These are phyloP conservation scores for Wickerhamomyces kurtzmanii DNA, from an alignment of 805 yeast genomes.

Conservation along the genomic window DNA sequence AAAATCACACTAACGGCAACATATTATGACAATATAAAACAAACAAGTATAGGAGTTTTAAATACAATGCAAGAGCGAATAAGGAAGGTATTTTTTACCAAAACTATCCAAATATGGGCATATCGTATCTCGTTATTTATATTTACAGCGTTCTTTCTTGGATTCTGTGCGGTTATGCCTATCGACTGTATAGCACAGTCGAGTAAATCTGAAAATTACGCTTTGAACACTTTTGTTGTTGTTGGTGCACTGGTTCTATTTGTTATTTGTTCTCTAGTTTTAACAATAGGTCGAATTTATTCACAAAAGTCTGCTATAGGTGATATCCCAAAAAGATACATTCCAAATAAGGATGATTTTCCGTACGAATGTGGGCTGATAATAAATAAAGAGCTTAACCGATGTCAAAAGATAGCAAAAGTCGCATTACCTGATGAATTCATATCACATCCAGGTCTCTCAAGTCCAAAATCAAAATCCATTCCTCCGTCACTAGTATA, in stretches of 20 bases:
- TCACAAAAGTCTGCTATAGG: constrained; percentile 47
- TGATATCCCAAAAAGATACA: constrained; percentile 72
- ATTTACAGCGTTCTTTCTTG: constrained; percentile 33
- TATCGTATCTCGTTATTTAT: constrained; percentile 34
- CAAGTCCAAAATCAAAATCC: constrained; percentile 26
- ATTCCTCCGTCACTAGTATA: constrained; percentile 29
- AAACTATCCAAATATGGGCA: constrained; percentile 24
- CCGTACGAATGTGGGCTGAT: constrained; percentile 33
- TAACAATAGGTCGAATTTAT: constrained; percentile 52
- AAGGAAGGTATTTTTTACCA: too few species aligned
- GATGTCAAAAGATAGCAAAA: constrained; percentile 30
- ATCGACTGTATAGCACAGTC: constrained; percentile 66
- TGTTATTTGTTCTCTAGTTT: constrained; percentile 34
- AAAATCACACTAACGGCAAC: neutral
- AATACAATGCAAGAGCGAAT: too few species aligned
- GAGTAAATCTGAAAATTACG: constrained; percentile 44
- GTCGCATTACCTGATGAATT: constrained; percentile 24
- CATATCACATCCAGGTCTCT: constrained; percentile 43
- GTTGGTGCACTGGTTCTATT: constrained; percentile 61
- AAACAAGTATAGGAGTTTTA: constrained; percentile 10
- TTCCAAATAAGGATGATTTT: constrained; percentile 57
- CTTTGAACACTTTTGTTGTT: constrained; percentile 74
- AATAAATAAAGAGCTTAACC: constrained; percentile 28
- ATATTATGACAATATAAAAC: neutral
- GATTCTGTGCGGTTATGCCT: constrained; percentile 63